These are phyloP conservation scores for Gonapodya sp. DNA, from an alignment of 192 early-diverging fungal genomes.

Conservation along the genomic window DNA sequence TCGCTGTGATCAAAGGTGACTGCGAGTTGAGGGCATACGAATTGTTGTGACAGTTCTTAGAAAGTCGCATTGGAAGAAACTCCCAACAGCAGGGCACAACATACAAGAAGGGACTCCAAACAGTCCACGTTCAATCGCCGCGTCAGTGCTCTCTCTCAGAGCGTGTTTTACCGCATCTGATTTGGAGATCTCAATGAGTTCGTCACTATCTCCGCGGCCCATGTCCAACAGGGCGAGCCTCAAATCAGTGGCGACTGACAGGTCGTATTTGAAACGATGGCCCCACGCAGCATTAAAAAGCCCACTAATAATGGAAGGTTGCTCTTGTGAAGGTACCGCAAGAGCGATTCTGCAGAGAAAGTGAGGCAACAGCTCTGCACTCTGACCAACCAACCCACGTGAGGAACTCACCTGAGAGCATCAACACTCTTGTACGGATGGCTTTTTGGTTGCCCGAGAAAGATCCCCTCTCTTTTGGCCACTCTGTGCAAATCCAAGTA, in stretches of 20 bases:
- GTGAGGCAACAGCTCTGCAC: neutral
- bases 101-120: slow-evolving; percentile 3
- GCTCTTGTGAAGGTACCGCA: neutral
- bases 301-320: neutral
- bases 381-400: neutral
- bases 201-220: neutral
- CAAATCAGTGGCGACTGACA: neutral
- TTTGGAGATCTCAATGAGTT: neutral
- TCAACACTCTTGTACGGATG: neutral
- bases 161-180: neutral
- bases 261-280: neutral
- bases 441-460: neutral
- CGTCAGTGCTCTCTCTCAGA: neutral
- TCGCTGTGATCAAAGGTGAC: neutral
- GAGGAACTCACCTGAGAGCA: neutral
- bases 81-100: neutral
- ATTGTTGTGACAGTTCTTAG: neutral
- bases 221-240: neutral
- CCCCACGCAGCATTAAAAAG: neutral
- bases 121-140: neutral
- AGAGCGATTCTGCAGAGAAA: neutral
- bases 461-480: neutral
- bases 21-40: neutral
- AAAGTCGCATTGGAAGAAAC: neutral
- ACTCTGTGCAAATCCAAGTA: neutral